phyloP scores from a whole-genome alignment of 345 rosid genomes.

The Pelargonium nanum region DNA sequence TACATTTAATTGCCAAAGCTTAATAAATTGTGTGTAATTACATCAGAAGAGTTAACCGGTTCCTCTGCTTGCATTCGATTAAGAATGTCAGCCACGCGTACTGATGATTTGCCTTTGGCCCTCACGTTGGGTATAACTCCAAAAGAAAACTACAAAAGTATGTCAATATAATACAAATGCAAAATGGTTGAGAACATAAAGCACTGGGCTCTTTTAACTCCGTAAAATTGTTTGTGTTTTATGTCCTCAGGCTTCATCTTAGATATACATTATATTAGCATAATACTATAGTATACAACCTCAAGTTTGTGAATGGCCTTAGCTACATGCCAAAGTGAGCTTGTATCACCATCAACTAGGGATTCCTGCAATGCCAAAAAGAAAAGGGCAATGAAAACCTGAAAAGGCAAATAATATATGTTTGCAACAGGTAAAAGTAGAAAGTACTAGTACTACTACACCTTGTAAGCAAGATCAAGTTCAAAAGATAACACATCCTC shows the following conservation, averaged over 20 bases:
- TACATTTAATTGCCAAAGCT: neutral
- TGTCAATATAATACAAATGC: neutral
- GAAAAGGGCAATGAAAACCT: neutral
- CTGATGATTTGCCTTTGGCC: conserved; percentile 94
- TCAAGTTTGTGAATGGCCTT: conserved; percentile 97
- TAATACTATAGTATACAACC: conserved; percentile 39
- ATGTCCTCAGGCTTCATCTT: too few relatives aligned
- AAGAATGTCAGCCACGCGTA: conserved; percentile 78
- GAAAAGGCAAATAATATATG: neutral
- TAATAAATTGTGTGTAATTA: conserved; percentile 19
- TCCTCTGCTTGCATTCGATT: conserved; percentile 87
- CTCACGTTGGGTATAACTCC: conserved; percentile 90
- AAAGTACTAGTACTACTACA: conserved; percentile 15
- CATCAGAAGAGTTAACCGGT: conserved; percentile 73
- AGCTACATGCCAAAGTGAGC: conserved; percentile 97
- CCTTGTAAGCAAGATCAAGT: conserved; percentile 68
- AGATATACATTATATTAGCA: neutral
- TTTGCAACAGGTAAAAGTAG: neutral
- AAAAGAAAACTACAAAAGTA: conserved; percentile 54
- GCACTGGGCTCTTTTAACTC: too few relatives aligned
- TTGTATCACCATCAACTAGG: conserved; percentile 79
- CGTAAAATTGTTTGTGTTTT: too few relatives aligned
- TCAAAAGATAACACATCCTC: conserved; percentile 91
- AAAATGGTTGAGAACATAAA: neutral
- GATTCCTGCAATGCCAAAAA: conserved; percentile 37